Base-by-base conservation (phyloP, 257 asterid genomes). In the Petunia axillaris region DNA sequence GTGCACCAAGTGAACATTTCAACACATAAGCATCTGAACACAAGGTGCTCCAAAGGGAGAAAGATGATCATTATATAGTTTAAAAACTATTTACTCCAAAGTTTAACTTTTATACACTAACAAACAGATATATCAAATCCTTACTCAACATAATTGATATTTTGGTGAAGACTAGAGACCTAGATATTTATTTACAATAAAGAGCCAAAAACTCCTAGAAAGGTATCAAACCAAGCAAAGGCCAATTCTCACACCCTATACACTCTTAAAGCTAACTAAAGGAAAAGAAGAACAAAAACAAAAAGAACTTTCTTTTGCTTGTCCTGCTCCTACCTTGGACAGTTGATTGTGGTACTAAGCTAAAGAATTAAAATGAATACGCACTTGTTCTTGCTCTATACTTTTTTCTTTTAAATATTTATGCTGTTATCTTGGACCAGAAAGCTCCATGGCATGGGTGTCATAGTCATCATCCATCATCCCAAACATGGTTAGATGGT, bases 361-460 rank as follows among this genome's bases (percentile, higher is more conserved):
- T 66, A 84, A 82, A 74, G 52, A 85, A 63, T 77, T 55, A 78
- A 85, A 65, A 67, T 83, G 64, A 86, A 63, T 62, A 58, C 11
- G 46, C 65, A 57, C 82, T 76, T 62, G 67, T 74, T 53, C 63
- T 52, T 52, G 8, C 76, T 74, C 83, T 78, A 63, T 55, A 68
- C 64, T 76, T 7, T 64, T 46, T 71, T 59, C 43, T 15, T 11
- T 36, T 9, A 64, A 53, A 13, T 63, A 16, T 68, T 55, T 71
- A 25, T 66, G 57, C 75, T 63, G 80, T 74, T 81, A 95, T 87
- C 98, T 92, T 67, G 99, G 99, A 78, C 98, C 97, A 36, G 99
- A 95, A 50, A 94, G 99, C 89, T 95, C 98, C 99, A 95, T 95
- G 83, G 97, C 95, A 65, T 90, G 89, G 14, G 91, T 89, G 82